phyloP scores from a whole-genome alignment of 441 rosid species.

The Croton setiger region DNA sequence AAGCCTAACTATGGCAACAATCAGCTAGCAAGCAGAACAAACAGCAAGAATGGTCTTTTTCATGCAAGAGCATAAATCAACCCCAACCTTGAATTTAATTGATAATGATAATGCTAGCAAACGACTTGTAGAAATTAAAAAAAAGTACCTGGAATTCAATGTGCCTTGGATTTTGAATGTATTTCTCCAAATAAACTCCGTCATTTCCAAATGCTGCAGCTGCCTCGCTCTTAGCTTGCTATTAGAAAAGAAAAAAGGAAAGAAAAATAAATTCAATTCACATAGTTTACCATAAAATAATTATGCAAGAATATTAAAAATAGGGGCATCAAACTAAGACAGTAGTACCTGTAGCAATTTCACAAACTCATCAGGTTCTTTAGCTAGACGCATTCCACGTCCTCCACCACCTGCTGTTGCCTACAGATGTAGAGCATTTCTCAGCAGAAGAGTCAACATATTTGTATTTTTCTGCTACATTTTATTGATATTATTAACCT shows the following conservation, averaged over 20 bases:
- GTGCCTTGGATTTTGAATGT: constrained; percentile 87
- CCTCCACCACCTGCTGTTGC: constrained; percentile 99
- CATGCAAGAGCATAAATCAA: neutral
- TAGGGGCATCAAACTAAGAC: neutral
- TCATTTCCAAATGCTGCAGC: constrained; percentile 99
- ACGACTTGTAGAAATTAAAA: neutral
- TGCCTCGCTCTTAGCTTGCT: constrained; percentile 99
- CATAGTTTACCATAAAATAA: neutral
- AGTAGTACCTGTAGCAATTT: constrained; percentile 84
- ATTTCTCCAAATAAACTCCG: constrained; percentile 93
- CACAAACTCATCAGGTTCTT: constrained; percentile 92
- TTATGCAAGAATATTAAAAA: neutral
- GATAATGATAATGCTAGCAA: neutral
- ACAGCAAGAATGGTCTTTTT: neutral
- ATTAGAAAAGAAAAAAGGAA: constrained; percentile 26
- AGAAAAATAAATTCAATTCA: constrained; percentile 20
- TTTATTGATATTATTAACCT: neutral
- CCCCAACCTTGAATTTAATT: neutral
- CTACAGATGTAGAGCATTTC: constrained; percentile 35
- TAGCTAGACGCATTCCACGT: constrained; percentile 98
- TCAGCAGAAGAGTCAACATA: constrained; percentile 3
- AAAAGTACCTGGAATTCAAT: constrained; percentile 88
- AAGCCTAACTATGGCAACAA: too few species aligned
- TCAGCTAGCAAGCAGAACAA: neutral
- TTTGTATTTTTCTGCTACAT: constrained; percentile 1